These are phyloP conservation scores for Fusarium setosum DNA, from an alignment of 2,329 filamentous ascomycete species.

Conservation along the genomic window DNA sequence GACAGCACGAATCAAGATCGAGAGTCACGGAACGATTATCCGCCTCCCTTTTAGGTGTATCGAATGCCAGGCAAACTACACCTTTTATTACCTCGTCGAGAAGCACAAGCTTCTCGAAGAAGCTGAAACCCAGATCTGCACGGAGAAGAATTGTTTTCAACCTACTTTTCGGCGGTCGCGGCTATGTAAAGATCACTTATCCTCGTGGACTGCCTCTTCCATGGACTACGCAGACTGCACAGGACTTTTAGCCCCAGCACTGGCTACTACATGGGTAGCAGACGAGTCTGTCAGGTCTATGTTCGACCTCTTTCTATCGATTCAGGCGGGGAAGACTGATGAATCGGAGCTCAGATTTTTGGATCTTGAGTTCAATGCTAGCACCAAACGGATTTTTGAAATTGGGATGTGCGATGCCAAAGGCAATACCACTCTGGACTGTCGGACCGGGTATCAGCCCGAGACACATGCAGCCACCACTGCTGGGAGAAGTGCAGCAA, in stretches of 20 bases:
- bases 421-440: background rate
- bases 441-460: background rate
- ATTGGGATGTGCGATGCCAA: background rate
- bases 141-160: background rate
- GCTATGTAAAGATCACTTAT: background rate
- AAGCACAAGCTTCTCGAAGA: background rate
- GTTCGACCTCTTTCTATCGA: background rate
- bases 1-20: no score
- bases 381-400: background rate
- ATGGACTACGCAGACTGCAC: background rate
- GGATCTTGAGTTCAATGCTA: background rate
- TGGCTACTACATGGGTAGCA: background rate
- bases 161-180: background rate
- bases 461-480: background rate
- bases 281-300: background rate
- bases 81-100: background rate
- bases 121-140: background rate
- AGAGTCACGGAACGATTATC: no score
- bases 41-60: no score
- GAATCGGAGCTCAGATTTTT: background rate
- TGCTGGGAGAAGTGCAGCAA: background rate
- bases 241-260: no score
- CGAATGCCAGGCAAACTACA: no score
- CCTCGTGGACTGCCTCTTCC: background rate
- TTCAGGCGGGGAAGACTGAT: background rate